A percentile compares a stretch with the other conserved stretches of the same genome.
phyloP scores from a whole-genome alignment of 1,139 yeast genomes.

The Wickerhamomyces sp. region DNA sequence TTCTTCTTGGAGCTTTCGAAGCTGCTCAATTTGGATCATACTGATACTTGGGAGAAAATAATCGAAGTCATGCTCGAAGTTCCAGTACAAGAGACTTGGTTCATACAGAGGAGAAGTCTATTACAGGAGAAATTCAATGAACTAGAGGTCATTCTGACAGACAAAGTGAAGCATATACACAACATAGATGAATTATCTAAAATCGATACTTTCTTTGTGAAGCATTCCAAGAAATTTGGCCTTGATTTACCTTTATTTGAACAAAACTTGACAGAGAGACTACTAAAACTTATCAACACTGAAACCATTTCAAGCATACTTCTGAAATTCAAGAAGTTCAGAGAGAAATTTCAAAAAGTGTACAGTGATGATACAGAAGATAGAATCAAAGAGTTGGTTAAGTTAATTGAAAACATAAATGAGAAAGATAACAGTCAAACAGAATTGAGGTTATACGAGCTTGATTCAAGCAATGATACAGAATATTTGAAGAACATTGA shows the following conservation, averaged over 20 bases:
- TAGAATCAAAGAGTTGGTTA: not conserved
- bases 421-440: not conserved
- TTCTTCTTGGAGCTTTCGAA: not conserved
- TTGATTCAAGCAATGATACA: slow-evolving; percentile 1
- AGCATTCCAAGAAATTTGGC: not conserved
- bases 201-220: not conserved
- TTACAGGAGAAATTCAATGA: slow-evolving; percentile 1
- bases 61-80: not conserved
- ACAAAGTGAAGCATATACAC: not conserved
- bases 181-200: not conserved
- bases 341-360: not conserved
- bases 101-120: not conserved
- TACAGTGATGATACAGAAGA: not conserved
- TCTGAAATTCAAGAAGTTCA: not conserved
- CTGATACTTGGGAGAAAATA: not conserved
- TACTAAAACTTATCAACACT: not conserved
- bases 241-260: not conserved
- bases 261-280: not conserved
- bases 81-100: slow-evolving; percentile 1
- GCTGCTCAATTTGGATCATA: not conserved
- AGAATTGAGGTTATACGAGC: slow-evolving; percentile 2
- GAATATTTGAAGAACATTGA: slow-evolving; percentile 6
- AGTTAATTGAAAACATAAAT: not conserved
- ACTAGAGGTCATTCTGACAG: not conserved
- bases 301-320: not conserved